Conservation (phyloP, 257 asterid species). For the Leptodermis oblonga region DNA sequence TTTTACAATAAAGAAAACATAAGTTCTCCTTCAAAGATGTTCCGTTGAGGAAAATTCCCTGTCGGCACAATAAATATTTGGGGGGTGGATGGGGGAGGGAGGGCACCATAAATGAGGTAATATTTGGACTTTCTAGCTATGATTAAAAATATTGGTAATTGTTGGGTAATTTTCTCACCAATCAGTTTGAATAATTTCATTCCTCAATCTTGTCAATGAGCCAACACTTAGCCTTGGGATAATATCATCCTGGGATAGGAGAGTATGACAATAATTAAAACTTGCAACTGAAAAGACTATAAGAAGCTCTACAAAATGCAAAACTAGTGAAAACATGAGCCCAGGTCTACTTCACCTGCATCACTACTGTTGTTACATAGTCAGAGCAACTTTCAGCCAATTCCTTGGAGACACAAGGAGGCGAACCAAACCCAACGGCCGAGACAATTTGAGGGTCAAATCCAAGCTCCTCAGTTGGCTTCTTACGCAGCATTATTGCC, state of each 20-base stretch:
- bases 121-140: not conserved
- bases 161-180: slow-evolving; percentile 51
- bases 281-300: not conserved
- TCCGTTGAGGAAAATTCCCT: not conserved
- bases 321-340: slow-evolving; percentile 2
- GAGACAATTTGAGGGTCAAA: slow-evolving; percentile 76
- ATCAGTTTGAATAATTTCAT: slow-evolving; percentile 90
- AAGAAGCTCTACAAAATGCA: not conserved
- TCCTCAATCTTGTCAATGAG: slow-evolving; percentile 73
- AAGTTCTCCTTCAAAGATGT: not conserved
- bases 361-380: slow-evolving; percentile 77
- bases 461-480: slow-evolving; percentile 70
- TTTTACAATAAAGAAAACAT: not conserved
- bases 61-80: not conserved
- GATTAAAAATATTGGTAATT: not conserved
- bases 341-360: slow-evolving; percentile 55
- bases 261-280: slow-evolving; percentile 4
- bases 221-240: slow-evolving; percentile 75
- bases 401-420: slow-evolving; percentile 91
- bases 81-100: too few relatives aligned
- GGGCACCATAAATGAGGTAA: not conserved
- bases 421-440: slow-evolving; percentile 80
- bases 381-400: slow-evolving; percentile 84
- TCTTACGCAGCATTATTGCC: slow-evolving; percentile 82
- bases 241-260: slow-evolving; percentile 66